Conservation (phyloP, 441 rosid genomes). For the Manihot esculenta region DNA sequence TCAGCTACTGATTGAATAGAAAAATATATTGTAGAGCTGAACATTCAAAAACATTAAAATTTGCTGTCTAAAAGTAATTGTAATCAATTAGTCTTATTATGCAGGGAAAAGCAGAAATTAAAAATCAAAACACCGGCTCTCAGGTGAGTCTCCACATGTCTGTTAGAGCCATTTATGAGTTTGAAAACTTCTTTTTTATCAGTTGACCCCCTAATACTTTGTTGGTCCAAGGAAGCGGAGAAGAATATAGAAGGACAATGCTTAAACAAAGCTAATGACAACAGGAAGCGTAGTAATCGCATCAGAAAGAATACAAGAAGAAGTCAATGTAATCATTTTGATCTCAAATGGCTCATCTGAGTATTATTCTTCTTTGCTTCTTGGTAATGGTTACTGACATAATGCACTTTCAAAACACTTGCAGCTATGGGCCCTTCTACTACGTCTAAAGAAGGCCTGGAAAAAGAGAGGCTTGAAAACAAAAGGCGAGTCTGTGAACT, state of each 20-base stretch:
- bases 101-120: constrained; percentile 38
- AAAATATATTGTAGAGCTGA: background rate
- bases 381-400: constrained; percentile 11
- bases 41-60: background rate
- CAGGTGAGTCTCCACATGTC: constrained; percentile 23
- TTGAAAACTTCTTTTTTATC: background rate
- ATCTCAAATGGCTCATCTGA: background rate
- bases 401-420: constrained; percentile 4
- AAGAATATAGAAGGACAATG: constrained; percentile 26
- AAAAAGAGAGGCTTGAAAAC: constrained; percentile 48
- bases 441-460: constrained; percentile 28
- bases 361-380: background rate
- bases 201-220: background rate
- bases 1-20: background rate
- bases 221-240: constrained; percentile 32
- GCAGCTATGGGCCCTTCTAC: constrained; percentile 59
- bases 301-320: constrained; percentile 44
- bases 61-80: background rate
- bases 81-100: constrained; percentile 1
- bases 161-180: background rate
- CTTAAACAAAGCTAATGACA: constrained; percentile 25
- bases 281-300: constrained; percentile 24
- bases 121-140: constrained; percentile 17
- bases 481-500: constrained; percentile 39
- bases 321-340: constrained; percentile 48